These are phyloP conservation scores for Metschnikowia colocasiae DNA, from an alignment of 805 yeast species.

Conservation along the genomic window DNA sequence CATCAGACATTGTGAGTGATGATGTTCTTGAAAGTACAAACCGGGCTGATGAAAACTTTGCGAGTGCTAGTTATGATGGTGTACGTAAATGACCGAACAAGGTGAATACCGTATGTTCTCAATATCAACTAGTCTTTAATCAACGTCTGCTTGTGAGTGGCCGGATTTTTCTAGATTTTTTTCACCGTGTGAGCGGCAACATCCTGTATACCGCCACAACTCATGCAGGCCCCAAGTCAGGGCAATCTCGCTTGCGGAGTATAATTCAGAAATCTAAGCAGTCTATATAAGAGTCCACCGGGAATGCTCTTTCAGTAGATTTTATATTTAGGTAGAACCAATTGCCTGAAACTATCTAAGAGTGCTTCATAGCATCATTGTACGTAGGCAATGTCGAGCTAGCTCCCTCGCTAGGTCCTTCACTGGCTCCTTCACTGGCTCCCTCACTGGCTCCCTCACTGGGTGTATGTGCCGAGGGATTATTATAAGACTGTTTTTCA, in stretches of 20 bases:
- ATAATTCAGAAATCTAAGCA: not conserved
- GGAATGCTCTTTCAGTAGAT: no score
- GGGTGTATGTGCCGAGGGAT: not conserved
- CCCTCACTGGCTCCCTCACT: not conserved
- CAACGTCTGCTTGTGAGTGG: not conserved
- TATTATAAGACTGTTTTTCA: not conserved
- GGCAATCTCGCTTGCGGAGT: not conserved
- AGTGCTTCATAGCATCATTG: not conserved
- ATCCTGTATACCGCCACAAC: not conserved
- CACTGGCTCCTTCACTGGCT: no score
- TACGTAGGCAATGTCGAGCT: slow-evolving; percentile 2
- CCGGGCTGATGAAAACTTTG: not conserved
- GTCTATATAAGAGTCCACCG: not conserved
- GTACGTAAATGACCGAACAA: not conserved
- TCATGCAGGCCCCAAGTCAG: not conserved
- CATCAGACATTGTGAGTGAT: slow-evolving; percentile 16
- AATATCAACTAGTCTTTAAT: slow-evolving; percentile 1
- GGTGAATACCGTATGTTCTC: not conserved
- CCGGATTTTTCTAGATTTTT: slow-evolving; percentile 7
- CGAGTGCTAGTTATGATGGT: not conserved
- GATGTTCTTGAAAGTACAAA: not conserved
- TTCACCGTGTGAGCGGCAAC: slow-evolving; percentile 6
- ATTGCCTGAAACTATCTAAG: not conserved
- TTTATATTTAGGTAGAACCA: not conserved
- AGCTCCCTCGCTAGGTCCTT: no score